Percentiles rank a stretch among this genome's conserved stretches.
phyloP scores from a whole-genome alignment of 306 rosid species.

The Delonix regia region DNA sequence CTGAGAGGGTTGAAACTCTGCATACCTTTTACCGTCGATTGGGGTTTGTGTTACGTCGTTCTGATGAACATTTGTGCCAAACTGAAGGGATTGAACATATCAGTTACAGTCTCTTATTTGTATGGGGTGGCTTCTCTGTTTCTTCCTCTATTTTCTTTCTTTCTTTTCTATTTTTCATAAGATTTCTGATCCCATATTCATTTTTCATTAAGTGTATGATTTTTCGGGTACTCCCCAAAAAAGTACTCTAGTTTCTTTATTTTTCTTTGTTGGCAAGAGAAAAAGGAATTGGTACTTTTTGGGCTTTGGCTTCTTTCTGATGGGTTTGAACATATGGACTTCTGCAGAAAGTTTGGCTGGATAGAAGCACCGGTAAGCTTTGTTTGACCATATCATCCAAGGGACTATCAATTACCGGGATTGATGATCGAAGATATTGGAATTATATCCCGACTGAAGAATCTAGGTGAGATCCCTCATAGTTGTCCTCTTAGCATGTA shows the following conservation, averaged over 20 bases:
- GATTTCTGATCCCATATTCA: neutral
- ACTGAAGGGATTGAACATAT: neutral
- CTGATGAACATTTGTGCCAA: conserved; percentile 26
- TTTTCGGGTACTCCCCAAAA: neutral
- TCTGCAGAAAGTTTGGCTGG: conserved; percentile 87
- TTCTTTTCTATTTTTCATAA: too few relatives aligned
- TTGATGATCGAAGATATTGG: conserved; percentile 83
- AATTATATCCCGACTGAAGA: conserved; percentile 66
- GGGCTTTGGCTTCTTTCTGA: neutral
- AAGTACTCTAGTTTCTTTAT: too few relatives aligned
- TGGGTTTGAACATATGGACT: conserved; percentile 20
- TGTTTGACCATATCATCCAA: conserved; percentile 73
- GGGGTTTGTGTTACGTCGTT: neutral
- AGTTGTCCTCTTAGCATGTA: neutral
- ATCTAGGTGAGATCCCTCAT: conserved; percentile 63
- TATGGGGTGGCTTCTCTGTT: neutral
- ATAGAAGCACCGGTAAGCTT: conserved; percentile 69
- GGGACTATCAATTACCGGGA: conserved; percentile 86
- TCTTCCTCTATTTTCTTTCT: neutral
- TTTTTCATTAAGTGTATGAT: neutral
- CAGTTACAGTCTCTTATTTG: neutral
- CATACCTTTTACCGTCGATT: neutral
- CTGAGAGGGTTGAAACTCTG: neutral
- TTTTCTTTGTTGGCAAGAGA: neutral
- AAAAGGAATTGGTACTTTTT: neutral